Evolutionary conservation across 805 yeast species (phyloP).

Genomic region (Wickerhamomyces xylosicus): DNA sequence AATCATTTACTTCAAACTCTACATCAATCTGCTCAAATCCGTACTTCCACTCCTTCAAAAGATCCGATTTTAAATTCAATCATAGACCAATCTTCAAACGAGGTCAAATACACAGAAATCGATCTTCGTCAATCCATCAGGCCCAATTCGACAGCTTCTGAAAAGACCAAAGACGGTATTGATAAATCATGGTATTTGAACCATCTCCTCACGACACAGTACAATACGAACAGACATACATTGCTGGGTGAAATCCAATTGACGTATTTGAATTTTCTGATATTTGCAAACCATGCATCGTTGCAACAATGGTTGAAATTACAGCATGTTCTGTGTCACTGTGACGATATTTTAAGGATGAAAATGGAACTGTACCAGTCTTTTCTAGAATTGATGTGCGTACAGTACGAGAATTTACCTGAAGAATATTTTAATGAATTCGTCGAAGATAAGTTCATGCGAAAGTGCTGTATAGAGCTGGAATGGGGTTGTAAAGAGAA

Average conservation of each 20-base stretch:
- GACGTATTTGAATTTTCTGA: constrained; percentile 34
- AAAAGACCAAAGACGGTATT: constrained; percentile 38
- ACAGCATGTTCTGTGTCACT: constrained; percentile 31
- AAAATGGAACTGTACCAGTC: constrained; percentile 19
- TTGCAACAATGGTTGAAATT: constrained; percentile 54
- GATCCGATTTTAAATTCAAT: constrained; percentile 23
- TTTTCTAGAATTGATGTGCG: constrained; percentile 22
- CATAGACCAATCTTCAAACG: constrained; percentile 23
- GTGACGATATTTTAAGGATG: constrained; percentile 19
- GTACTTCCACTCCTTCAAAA: constrained; percentile 17
- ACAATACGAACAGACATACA: constrained; percentile 19
- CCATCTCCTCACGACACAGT: constrained; percentile 20
- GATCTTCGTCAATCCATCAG: constrained; percentile 30
- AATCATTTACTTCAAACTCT: constrained; percentile 28
- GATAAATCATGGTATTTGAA: constrained; percentile 56
- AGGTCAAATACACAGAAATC: constrained; percentile 31
- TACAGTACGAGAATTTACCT: constrained; percentile 32
- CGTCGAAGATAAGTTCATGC: constrained; percentile 13
- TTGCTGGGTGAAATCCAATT: constrained; percentile 47
- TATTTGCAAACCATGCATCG: constrained; percentile 55
- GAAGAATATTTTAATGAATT: constrained; percentile 31
- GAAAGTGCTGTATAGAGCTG: constrained; percentile 12
- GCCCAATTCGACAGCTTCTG: constrained; percentile 25
- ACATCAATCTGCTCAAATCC: constrained; percentile 16
- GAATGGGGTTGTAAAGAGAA: constrained; percentile 11